phyloP scores from a whole-genome alignment of 1,284 basidiomycete species.

The Heterobasidion occidentale region DNA sequence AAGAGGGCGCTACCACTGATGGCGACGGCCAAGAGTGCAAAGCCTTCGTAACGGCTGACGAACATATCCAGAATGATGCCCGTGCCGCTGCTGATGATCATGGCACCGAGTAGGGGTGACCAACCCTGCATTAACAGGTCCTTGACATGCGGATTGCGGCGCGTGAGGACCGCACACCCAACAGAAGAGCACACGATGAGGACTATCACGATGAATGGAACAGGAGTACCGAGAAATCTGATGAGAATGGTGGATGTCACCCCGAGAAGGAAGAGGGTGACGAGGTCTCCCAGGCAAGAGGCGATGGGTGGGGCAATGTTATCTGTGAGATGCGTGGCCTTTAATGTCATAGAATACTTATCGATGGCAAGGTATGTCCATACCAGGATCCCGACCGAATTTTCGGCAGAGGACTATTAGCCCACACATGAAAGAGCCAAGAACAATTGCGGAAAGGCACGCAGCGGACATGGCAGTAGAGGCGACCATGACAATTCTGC shows the following conservation, averaged over 20 bases:
- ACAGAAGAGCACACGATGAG: constrained; percentile 50
- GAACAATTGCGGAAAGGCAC: constrained; percentile 68
- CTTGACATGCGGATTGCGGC: constrained; percentile 58
- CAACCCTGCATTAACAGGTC: constrained; percentile 80
- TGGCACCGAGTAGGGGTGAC: constrained; percentile 85
- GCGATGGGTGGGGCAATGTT: constrained; percentile 95
- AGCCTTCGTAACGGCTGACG: constrained; percentile 82
- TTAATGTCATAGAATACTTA: background rate
- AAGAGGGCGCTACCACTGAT: constrained; percentile 60
- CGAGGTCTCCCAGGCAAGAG: constrained; percentile 85
- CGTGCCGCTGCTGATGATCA: constrained; percentile 87
- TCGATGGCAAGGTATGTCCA: constrained; percentile 10
- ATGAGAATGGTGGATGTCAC: constrained; percentile 60
- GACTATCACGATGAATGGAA: constrained; percentile 58
- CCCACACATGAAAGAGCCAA: constrained; percentile 91
- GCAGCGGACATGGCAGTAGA: constrained; percentile 88
- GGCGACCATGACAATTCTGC: constrained; percentile 77
- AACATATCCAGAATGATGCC: constrained; percentile 90
- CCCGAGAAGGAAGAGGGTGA: constrained; percentile 80
- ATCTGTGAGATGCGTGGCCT: constrained; percentile 38
- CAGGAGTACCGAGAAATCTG: constrained; percentile 51
- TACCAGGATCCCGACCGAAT: constrained; percentile 79
- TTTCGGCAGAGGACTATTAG: constrained; percentile 77
- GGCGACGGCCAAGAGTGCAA: constrained; percentile 82
- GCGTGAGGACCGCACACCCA: constrained; percentile 46